Evolutionary conservation across 148 eudicot genomes (phyloP).

Genomic region (Beta vulgaris): DNA sequence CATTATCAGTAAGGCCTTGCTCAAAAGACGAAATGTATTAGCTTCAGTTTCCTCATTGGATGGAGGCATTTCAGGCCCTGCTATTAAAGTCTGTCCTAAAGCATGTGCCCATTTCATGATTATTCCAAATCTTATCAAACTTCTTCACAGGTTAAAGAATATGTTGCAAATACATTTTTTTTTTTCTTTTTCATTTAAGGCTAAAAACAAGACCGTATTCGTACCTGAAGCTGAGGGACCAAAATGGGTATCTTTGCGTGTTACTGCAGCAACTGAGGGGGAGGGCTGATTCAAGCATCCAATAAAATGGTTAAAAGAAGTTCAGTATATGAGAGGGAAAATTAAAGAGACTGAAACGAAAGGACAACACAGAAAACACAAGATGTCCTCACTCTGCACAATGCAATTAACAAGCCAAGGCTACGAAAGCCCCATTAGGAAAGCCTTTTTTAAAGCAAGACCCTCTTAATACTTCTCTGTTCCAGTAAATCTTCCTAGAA

Average conservation of each 20-base stretch:
- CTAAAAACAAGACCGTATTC: neutral
- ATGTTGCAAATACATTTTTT: neutral
- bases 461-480: neutral
- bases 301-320: neutral
- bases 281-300: conserved; percentile 44
- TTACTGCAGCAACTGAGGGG: conserved; percentile 34
- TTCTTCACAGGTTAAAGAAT: neutral
- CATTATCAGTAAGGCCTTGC: neutral
- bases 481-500: neutral
- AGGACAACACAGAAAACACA: neutral
- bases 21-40: neutral
- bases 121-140: conserved; percentile 1
- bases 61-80: neutral
- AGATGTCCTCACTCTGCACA: neutral
- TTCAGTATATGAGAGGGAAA: neutral
- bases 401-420: neutral
- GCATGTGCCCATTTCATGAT: neutral
- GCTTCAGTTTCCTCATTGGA: neutral
- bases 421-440: neutral
- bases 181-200: neutral
- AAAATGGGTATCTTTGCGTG: conserved; percentile 35
- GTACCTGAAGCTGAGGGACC: conserved; percentile 55
- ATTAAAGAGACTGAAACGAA: neutral
- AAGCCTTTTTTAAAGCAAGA: neutral
- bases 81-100: neutral